Conservation (phyloP, 192 early-diverging fungal species). For the Rhizophagus prolifer region DNA sequence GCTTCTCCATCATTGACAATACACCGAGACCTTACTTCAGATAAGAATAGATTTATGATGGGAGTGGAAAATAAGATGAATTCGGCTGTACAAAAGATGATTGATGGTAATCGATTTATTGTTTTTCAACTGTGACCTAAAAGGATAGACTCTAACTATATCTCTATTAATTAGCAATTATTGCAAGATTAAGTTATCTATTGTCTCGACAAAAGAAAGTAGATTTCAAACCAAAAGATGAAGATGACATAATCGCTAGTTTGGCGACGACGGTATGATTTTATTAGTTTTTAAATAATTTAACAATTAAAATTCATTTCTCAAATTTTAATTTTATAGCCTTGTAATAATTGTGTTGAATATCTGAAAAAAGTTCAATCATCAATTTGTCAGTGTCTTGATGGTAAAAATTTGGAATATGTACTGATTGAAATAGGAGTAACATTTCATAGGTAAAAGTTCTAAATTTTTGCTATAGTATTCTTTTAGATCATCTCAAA, state of each 20-base stretch:
- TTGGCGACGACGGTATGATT: slow-evolving; percentile 55
- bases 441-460: slow-evolving; percentile 70
- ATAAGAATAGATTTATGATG: slow-evolving; percentile 89
- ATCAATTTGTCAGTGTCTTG: slow-evolving; percentile 59
- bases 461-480: slow-evolving; percentile 41
- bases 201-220: slow-evolving; percentile 79
- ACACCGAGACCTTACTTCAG: slow-evolving; percentile 81
- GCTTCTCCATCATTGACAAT: slow-evolving; percentile 66
- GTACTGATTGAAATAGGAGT: slow-evolving; percentile 80
- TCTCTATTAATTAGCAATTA: slow-evolving; percentile 52
- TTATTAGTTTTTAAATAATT: neutral
- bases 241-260: slow-evolving; percentile 68
- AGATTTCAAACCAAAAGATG: slow-evolving; percentile 93
- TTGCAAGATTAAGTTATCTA: slow-evolving; percentile 66
- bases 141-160: neutral
- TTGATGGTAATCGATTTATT: slow-evolving; percentile 55
- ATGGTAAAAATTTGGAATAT: slow-evolving; percentile 73
- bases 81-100: slow-evolving; percentile 66
- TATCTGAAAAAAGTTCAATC: slow-evolving; percentile 69
- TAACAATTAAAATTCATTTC: neutral
- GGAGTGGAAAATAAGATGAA: slow-evolving; percentile 81
- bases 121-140: neutral
- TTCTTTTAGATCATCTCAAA: slow-evolving; percentile 92
- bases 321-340: slow-evolving; percentile 41
- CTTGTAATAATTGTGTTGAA: slow-evolving; percentile 78